Evolutionary conservation across 2,329 filamentous ascomycete species (phyloP), one percentile per base, ranked within the genome.

Genomic region (Phaeosphaeriaceae sp.): DNA sequence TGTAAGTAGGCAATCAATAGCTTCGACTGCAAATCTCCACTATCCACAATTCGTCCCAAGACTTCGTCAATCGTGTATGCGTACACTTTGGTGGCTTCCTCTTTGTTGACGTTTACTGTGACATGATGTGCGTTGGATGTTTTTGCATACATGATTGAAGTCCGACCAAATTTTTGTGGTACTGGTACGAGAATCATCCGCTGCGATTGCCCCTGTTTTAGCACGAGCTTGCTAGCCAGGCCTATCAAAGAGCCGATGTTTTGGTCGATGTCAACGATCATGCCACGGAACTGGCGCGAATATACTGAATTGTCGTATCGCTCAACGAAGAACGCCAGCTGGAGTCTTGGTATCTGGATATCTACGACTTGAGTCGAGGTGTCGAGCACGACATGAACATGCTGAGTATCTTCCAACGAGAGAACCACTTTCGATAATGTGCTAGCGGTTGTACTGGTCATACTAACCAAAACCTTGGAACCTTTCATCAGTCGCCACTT

Each of bases 1-100:
- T 87, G 83, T 0, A 87, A 63, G 21, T 81, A 80, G 7, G 49
- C 71, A 0, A 83, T 67, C 15, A 78, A 75, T 0, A 88, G 67
- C 42, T 80, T 82, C 63, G 80, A 82, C 9, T 78, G 74, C 0
- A 85, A 38, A 11, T 71, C 79, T 0, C 78, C 79, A 52, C 78
- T 81, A 15, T 82, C 81, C 0, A 74, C 51, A 0, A 88, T 60
- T 2, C 78, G 71, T 0, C 82, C 77, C 0, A 88, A 75, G 1
- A 66, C 64, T 0, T 54, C 37, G 50, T 87, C 80, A 0, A 88
- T 60, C 0, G 65, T 57, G 54, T 82, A 87, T 0, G 69, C 55
- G 37, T 83, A 77, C 5, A 74, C 59, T 6, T 54, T 59, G 2
- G 50, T 51, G 1, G 54, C 52, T 0, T 56, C 37, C 6, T 61